These are phyloP conservation scores for Aspergillus puulaauensis DNA, from an alignment of 2,329 filamentous ascomycete species.

Conservation along the genomic window DNA sequence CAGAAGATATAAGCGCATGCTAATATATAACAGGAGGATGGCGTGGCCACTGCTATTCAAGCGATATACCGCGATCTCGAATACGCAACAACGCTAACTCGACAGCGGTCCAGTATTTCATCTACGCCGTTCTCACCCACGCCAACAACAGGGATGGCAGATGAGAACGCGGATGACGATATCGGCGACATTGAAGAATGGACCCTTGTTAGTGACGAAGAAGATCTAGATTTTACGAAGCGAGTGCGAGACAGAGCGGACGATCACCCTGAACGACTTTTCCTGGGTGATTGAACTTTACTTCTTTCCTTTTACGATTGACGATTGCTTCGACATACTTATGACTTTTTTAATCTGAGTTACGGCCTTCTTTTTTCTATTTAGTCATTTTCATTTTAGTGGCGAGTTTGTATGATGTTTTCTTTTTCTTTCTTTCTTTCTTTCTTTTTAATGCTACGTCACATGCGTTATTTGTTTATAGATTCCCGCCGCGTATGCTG, in stretches of 20 bases:
- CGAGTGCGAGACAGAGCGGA: constrained; percentile 33
- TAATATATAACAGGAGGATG: constrained; percentile 66
- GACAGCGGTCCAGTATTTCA: constrained; percentile 50
- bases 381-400: background rate
- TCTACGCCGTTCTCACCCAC: constrained; percentile 36
- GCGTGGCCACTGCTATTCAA: constrained; percentile 86
- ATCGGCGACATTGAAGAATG: constrained; percentile 76
- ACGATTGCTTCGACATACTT: background rate
- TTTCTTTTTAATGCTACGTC: background rate
- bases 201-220: constrained; percentile 77
- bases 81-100: constrained; percentile 82
- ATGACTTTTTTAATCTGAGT: background rate
- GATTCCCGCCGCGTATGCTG: background rate
- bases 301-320: constrained; percentile 7
- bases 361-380: background rate
- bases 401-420: background rate
- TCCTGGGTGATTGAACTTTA: background rate
- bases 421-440: background rate
- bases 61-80: constrained; percentile 93
- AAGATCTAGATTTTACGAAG: constrained; percentile 45
- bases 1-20: constrained; percentile 14
- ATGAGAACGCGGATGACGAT: constrained; percentile 47
- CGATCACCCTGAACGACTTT: constrained; percentile 18
- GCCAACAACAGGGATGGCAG: constrained; percentile 34
- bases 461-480: background rate